phyloP scores from a whole-genome alignment of 805 yeast species.

The Wickerhamiella azymoides region DNA sequence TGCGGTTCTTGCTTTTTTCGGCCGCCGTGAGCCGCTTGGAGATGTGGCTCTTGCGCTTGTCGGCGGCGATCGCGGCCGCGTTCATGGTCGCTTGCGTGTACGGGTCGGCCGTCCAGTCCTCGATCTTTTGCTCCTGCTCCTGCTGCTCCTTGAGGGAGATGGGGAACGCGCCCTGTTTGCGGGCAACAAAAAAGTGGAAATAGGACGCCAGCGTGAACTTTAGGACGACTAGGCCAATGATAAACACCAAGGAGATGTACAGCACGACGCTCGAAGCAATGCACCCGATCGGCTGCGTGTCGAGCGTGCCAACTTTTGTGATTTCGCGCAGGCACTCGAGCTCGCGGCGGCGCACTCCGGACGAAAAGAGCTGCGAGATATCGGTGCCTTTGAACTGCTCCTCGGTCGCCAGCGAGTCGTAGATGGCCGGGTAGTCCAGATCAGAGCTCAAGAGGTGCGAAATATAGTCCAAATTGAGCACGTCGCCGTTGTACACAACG shows the following conservation, averaged over 20 bases:
- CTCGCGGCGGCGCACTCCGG: constrained; percentile 49
- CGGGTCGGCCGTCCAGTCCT: constrained; percentile 71
- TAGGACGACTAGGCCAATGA: constrained; percentile 59
- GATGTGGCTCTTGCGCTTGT: constrained; percentile 20
- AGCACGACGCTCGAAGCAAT: constrained; percentile 79
- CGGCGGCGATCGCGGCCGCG: constrained; percentile 27
- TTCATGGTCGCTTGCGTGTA: constrained; percentile 23
- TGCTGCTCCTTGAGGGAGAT: constrained; percentile 44
- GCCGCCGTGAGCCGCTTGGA: constrained; percentile 13
- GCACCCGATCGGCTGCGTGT: constrained; percentile 84
- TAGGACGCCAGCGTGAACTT: constrained; percentile 81
- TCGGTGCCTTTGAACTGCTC: constrained; percentile 59
- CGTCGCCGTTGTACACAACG: constrained; percentile 80
- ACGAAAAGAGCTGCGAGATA: constrained; percentile 57
- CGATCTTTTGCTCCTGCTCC: constrained; percentile 53
- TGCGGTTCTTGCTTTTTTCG: constrained; percentile 7
- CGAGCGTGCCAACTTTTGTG: constrained; percentile 77
- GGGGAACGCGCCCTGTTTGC: constrained; percentile 63
- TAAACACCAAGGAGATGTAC: constrained; percentile 67
- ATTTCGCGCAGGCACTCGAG: constrained; percentile 80
- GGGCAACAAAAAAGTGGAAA: constrained; percentile 72
- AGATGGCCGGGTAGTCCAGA: constrained; percentile 56
- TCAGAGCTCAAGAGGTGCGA: constrained; percentile 62
- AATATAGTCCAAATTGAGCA: constrained; percentile 64
- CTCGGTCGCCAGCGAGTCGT: constrained; percentile 47